These are phyloP conservation scores for Vitis rotundifolia DNA, from an alignment of 164 flowering plant genomes.

Conservation along the genomic window DNA sequence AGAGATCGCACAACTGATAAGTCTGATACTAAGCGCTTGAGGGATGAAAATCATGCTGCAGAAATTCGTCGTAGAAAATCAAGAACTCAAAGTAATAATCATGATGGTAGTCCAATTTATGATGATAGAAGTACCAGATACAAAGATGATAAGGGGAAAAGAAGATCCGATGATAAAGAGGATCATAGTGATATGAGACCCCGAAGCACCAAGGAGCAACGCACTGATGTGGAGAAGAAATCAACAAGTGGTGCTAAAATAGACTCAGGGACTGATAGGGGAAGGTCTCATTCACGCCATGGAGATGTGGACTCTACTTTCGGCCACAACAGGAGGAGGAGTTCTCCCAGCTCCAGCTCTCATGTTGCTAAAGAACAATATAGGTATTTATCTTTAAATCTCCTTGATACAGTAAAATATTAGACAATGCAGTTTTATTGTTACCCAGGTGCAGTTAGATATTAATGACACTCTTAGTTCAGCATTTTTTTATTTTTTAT, in stretches of 20 bases:
- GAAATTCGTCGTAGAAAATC: constrained; percentile 44
- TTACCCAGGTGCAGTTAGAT: neutral
- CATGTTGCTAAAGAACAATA: constrained; percentile 30
- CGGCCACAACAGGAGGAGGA: constrained; percentile 19
- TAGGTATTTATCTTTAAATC: constrained; percentile 26
- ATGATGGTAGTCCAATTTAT: constrained; percentile 41
- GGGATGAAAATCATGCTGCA: constrained; percentile 44
- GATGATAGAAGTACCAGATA: constrained; percentile 45
- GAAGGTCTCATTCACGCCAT: constrained; percentile 45
- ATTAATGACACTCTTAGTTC: neutral
- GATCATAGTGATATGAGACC: constrained; percentile 39
- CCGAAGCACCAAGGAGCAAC: constrained; percentile 40
- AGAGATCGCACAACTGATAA: constrained; percentile 41
- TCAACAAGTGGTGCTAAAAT: constrained; percentile 30
- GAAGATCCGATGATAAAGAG: constrained; percentile 45
- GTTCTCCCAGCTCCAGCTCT: constrained; percentile 34
- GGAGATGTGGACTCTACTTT: constrained; percentile 28
- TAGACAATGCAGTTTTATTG: too few species aligned
- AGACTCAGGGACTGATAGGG: constrained; percentile 40
- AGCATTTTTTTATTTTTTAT: neutral
- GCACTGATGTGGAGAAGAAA: constrained; percentile 38
- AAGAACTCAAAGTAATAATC: constrained; percentile 33
- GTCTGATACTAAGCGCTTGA: constrained; percentile 42
- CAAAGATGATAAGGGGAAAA: constrained; percentile 46
- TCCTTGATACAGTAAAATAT: neutral